Evolutionary conservation across 345 rosid species (phyloP), one percentile per base, ranked within the genome.

Genomic region (Gossypium longicalyx): DNA sequence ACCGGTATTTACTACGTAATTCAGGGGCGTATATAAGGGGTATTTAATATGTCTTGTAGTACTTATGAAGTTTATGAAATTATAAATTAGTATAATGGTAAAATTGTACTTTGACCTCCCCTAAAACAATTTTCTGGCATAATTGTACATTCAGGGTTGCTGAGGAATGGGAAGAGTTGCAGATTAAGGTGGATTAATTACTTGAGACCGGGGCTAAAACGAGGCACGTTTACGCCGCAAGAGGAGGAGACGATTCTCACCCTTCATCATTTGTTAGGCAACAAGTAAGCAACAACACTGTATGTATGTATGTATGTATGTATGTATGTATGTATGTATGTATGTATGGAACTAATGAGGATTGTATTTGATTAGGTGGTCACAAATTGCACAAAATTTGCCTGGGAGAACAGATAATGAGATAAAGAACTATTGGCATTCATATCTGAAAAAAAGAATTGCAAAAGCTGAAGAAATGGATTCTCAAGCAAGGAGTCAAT

Each of bases 331-430:
- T 5, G 38, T 34, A 4, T 4, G 38, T 29, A 29, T 0, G 38
- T 34, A 34, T 0, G 41, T 5, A 34, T 51, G 59, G 23, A 52
- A 29, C n/a, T 57, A 12, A 57, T 19, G 6, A 59, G n/a, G 43
- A 48, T 74, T 56, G 29, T 27, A 13, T 13, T 17, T 75, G 76
- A 76, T 25, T 64, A 94, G 97, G 82, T 94, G 98, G 98, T 94
- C 97, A 10, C 86, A 87, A 70, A 94, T 94, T 57, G 93, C 98
- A 3, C 92, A 82, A 68, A 89, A 83, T 49, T 82, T 95, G 81
- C 94, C 98, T 1, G 99, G 99, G 77, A 89, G 99, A 86, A 95
- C 99, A 5, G 97, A 95, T 69, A 92, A 95, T 44, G 98, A 95
- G 83, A 90, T 95, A 41, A 95, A 95, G 82, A 95, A 95, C 75